Evolutionary conservation across 2,329 filamentous ascomycete genomes (phyloP).

Genomic region (Beauveria rudraprayagi): DNA sequence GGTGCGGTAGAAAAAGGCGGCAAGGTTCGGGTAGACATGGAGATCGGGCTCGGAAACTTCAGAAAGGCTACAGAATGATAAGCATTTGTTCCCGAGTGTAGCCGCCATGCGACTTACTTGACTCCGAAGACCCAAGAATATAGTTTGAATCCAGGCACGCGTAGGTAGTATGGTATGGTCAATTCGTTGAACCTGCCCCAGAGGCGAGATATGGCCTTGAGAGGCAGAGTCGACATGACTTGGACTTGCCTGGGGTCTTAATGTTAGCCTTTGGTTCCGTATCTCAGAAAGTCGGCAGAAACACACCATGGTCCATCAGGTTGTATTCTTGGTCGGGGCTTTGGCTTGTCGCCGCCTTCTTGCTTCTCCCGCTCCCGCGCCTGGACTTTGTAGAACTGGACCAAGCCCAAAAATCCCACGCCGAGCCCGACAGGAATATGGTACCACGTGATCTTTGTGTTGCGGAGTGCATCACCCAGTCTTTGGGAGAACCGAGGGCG

Average conservation of each 20-base stretch:
- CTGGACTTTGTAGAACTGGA: slow-evolving; percentile 75
- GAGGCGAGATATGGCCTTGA: slow-evolving; percentile 81
- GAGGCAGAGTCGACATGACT: slow-evolving; percentile 84
- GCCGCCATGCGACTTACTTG: slow-evolving; percentile 37
- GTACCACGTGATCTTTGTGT: slow-evolving; percentile 69
- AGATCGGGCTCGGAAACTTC: slow-evolving; percentile 87
- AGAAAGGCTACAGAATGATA: slow-evolving; percentile 47
- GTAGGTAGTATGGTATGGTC: slow-evolving; percentile 77
- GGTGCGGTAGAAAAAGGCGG: slow-evolving; percentile 93
- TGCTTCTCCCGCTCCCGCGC: slow-evolving; percentile 45
- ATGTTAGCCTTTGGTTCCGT: background rate
- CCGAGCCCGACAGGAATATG: slow-evolving; percentile 83
- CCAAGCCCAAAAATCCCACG: slow-evolving; percentile 71
- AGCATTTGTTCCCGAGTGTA: background rate
- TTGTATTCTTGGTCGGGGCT: slow-evolving; percentile 53
- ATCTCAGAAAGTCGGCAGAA: background rate
- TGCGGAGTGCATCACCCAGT: slow-evolving; percentile 40
- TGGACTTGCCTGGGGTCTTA: slow-evolving; percentile 60
- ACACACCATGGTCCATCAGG: slow-evolving; percentile 75
- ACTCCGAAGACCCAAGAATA: slow-evolving; percentile 92
- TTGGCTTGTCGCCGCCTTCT: slow-evolving; percentile 30
- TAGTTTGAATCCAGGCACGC: slow-evolving; percentile 82
- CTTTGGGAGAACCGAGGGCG: slow-evolving; percentile 44
- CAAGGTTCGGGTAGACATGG: slow-evolving; percentile 83
- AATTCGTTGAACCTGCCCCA: slow-evolving; percentile 93